Evolutionary conservation across 129 eudicot species (phyloP).

Genomic region (Pulicaria dysenterica): DNA sequence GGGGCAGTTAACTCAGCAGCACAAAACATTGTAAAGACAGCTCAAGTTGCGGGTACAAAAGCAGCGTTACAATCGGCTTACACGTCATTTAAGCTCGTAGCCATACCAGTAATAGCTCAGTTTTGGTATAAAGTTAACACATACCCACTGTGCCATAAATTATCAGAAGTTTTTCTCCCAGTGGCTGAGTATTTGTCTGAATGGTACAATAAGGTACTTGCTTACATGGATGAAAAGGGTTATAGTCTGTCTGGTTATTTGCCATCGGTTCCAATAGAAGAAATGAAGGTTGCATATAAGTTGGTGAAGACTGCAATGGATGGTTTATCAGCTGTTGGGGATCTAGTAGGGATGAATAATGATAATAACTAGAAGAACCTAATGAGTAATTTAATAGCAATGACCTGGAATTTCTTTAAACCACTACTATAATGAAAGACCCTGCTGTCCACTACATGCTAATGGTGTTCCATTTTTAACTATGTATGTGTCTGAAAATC

Average conservation of each 20-base stretch:
- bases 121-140: slow-evolving; percentile 50
- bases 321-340: slow-evolving; percentile 27
- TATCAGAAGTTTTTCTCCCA: slow-evolving; percentile 50
- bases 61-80: slow-evolving; percentile 50
- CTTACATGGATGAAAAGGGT: slow-evolving; percentile 46
- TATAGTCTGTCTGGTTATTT: slow-evolving; percentile 41
- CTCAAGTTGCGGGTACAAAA: slow-evolving; percentile 41
- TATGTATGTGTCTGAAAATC: too few relatives aligned
- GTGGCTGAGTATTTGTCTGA: slow-evolving; percentile 45
- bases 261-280: slow-evolving; percentile 62
- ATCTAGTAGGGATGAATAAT: slow-evolving; percentile 1
- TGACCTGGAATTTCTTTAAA: too few relatives aligned
- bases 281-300: slow-evolving; percentile 62
- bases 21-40: slow-evolving; percentile 33
- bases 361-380: not conserved
- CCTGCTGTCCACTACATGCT: too few relatives aligned
- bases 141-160: slow-evolving; percentile 35
- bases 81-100: slow-evolving; percentile 38
- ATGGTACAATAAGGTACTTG: slow-evolving; percentile 48
- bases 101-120: slow-evolving; percentile 39
- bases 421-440: too few relatives aligned
- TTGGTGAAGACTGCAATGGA: slow-evolving; percentile 51
- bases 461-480: too few relatives aligned
- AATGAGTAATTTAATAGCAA: too few relatives aligned
- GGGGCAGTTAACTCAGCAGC: slow-evolving; percentile 36